Evolutionary conservation across 208 protist species (phyloP).

Genomic region (Leishmania mexicana): DNA sequence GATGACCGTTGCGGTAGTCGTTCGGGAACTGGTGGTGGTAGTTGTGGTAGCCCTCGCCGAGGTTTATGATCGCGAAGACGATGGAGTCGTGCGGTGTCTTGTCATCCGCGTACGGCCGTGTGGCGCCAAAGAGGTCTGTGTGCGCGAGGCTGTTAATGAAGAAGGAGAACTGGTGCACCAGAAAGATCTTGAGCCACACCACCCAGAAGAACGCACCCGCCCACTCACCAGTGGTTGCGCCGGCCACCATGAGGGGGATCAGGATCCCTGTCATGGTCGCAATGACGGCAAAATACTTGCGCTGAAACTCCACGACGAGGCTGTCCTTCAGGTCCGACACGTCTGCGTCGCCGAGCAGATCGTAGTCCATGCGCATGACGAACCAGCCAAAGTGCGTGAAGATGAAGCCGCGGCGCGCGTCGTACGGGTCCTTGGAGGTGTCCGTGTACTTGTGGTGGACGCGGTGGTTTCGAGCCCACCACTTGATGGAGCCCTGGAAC

Average conservation of each 20-base stretch:
- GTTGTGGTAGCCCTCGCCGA: constrained; percentile 93
- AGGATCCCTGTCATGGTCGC: constrained; percentile 79
- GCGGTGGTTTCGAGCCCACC: constrained; percentile 90
- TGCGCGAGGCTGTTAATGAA: constrained; percentile 92
- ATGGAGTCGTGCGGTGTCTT: constrained; percentile 78
- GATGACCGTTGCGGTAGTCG: constrained; percentile 89
- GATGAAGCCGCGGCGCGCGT: constrained; percentile 84
- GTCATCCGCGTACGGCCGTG: constrained; percentile 67
- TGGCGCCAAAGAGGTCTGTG: constrained; percentile 55
- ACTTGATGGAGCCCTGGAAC: constrained; percentile 90
- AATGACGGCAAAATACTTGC: constrained; percentile 76
- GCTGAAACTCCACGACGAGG: constrained; percentile 80
- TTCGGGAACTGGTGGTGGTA: constrained; percentile 92
- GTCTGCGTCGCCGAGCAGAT: constrained; percentile 75
- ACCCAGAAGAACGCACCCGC: constrained; percentile 80
- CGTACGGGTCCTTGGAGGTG: constrained; percentile 89
- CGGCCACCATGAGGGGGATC: constrained; percentile 71
- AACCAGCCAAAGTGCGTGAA: constrained; percentile 92
- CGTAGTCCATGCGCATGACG: constrained; percentile 89
- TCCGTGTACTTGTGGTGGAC: constrained; percentile 90
- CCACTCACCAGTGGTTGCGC: constrained; percentile 80
- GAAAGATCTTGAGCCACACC: constrained; percentile 59
- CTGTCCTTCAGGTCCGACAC: constrained; percentile 77
- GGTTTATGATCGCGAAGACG: constrained; percentile 67
- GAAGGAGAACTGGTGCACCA: constrained; percentile 89